phyloP scores from a whole-genome alignment of 1,139 yeast genomes.

The Tardiomyces depauwii region DNA sequence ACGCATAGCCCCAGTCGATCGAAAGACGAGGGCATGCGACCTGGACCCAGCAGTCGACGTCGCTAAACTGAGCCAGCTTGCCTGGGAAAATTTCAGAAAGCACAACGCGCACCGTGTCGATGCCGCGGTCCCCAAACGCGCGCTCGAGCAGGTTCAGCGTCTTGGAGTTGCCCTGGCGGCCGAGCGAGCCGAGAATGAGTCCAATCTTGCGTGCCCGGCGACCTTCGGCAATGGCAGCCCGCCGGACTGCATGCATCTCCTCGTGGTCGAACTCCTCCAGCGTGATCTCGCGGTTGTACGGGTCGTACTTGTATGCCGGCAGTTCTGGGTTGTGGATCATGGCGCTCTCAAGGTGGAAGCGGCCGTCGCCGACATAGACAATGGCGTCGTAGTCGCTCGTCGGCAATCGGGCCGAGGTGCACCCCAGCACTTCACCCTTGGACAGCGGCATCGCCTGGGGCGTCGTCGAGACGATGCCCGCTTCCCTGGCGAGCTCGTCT shows the following conservation, averaged over 20 bases:
- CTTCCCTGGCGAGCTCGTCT: constrained; percentile 31
- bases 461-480: constrained; percentile 41
- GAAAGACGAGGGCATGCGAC: constrained; percentile 96
- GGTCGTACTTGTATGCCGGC: constrained; percentile 91
- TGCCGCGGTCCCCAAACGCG: constrained; percentile 42
- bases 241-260: constrained; percentile 64
- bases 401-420: constrained; percentile 79
- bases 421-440: constrained; percentile 92
- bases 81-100: constrained; percentile 90
- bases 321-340: constrained; percentile 95
- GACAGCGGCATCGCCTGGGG: constrained; percentile 92
- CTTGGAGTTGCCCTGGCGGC: constrained; percentile 85
- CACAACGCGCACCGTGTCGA: constrained; percentile 67
- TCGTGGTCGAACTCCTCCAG: constrained; percentile 78
- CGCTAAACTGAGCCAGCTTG: constrained; percentile 87
- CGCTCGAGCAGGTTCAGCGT: constrained; percentile 59
- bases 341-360: constrained; percentile 90
- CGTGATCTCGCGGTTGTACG: constrained; percentile 85
- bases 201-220: constrained; percentile 59
- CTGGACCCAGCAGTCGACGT: constrained; percentile 90
- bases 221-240: constrained; percentile 60
- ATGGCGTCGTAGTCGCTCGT: constrained; percentile 58
- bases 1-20: constrained; percentile 99
- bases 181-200: constrained; percentile 84
- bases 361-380: constrained; percentile 91